phyloP scores from a whole-genome alignment of 2,329 filamentous ascomycete genomes.

The Orbilia quercus region DNA sequence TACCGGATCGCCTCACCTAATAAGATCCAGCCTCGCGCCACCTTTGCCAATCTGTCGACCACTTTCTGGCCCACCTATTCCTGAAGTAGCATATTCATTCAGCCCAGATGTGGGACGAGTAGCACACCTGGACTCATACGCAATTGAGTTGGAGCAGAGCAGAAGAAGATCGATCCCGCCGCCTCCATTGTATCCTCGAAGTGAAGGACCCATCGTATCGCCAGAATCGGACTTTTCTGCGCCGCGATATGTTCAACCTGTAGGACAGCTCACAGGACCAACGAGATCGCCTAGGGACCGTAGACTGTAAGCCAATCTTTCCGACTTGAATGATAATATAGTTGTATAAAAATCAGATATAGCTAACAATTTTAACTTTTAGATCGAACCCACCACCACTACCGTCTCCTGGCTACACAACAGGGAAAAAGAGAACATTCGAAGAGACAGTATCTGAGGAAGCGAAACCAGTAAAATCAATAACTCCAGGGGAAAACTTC shows the following conservation, averaged over 20 bases:
- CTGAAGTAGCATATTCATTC: slow-evolving; percentile 43
- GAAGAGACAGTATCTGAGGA: slow-evolving; percentile 47
- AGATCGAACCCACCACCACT: slow-evolving; percentile 49
- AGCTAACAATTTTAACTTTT: slow-evolving; percentile 9
- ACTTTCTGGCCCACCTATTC: slow-evolving; percentile 40
- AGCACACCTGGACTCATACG: slow-evolving; percentile 43
- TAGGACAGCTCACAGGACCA: slow-evolving; percentile 49
- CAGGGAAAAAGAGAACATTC: slow-evolving; percentile 45
- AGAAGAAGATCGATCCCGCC: slow-evolving; percentile 48
- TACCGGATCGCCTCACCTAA: slow-evolving; percentile 36
- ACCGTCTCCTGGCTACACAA: slow-evolving; percentile 47
- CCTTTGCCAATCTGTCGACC: slow-evolving; percentile 52
- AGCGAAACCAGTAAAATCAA: slow-evolving; percentile 18
- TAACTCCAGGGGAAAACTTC: slow-evolving; percentile 31
- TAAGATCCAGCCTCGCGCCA: slow-evolving; percentile 46
- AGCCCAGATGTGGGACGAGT: slow-evolving; percentile 53
- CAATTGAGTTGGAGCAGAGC: slow-evolving; percentile 52
- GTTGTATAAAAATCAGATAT: slow-evolving; percentile 6
- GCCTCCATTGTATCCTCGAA: slow-evolving; percentile 42
- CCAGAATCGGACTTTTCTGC: slow-evolving; percentile 53
- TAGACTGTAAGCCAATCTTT: slow-evolving; percentile 43
- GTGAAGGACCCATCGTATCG: slow-evolving; percentile 33
- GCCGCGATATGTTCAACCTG: slow-evolving; percentile 52
- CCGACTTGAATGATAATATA: background rate
- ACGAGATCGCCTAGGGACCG: slow-evolving; percentile 48